Evolutionary conservation across 345 rosid genomes (phyloP).

Genomic region (Hibiscus tridactylites): DNA sequence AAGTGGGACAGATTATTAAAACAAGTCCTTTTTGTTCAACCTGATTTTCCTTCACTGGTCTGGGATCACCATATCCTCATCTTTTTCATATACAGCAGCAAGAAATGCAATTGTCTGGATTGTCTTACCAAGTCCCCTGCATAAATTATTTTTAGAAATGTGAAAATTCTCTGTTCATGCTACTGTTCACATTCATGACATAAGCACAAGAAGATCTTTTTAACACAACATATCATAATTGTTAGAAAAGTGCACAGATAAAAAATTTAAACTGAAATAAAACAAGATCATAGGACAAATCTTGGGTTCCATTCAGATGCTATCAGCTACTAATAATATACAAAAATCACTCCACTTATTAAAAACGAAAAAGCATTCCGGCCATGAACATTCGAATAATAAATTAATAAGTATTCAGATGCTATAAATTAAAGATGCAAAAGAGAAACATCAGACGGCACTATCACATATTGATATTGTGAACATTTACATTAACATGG

Average conservation of each 20-base stretch:
- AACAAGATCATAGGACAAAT: background rate
- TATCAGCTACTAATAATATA: background rate
- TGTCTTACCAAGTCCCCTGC: conserved; percentile 95
- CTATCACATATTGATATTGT: too few species aligned
- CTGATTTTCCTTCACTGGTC: conserved; percentile 18
- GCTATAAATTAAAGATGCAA: too few species aligned
- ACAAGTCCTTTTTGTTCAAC: conserved; percentile 40
- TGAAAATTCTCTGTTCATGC: background rate
- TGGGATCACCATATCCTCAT: conserved; percentile 39
- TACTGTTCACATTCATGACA: background rate
- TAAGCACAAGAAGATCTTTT: background rate
- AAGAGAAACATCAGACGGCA: too few species aligned
- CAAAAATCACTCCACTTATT: background rate
- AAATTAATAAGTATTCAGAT: background rate
- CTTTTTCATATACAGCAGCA: conserved; percentile 73
- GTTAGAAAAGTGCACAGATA: background rate
- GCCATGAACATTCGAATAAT: conserved; percentile 2
- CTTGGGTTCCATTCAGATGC: background rate
- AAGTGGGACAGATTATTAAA: conserved; percentile 75
- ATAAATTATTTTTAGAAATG: background rate
- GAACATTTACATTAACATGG: too few species aligned
- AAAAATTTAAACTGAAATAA: too few species aligned
- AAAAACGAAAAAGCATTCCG: background rate
- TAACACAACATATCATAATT: background rate
- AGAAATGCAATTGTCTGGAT: conserved; percentile 92